These are phyloP conservation scores for Cryptococcus wingfieldii DNA, from an alignment of 1,284 basidiomycete genomes.

Conservation along the genomic window DNA sequence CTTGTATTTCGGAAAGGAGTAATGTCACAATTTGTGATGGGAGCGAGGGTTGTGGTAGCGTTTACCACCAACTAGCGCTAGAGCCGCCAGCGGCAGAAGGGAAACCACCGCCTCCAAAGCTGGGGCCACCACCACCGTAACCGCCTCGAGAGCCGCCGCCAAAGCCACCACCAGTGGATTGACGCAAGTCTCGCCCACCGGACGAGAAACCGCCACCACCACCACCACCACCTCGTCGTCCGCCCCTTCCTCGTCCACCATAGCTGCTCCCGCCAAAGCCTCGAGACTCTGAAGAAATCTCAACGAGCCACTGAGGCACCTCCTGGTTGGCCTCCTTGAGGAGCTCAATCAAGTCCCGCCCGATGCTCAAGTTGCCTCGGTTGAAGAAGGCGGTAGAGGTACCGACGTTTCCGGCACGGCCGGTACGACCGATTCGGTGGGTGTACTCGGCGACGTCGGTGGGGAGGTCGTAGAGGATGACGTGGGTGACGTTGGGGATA, in stretches of 20 bases:
- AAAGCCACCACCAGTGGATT: conserved; percentile 57
- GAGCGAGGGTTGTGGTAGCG: not conserved
- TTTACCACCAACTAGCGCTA: conserved; percentile 49
- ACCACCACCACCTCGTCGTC: conserved; percentile 49
- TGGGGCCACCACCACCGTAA: conserved; percentile 26
- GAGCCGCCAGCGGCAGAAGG: conserved; percentile 41
- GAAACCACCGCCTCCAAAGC: conserved; percentile 38
- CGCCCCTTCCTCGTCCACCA: conserved; percentile 55
- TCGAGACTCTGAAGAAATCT: conserved; percentile 73
- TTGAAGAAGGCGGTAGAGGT: conserved; percentile 93
- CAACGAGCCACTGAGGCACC: conserved; percentile 78
- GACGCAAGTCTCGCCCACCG: conserved; percentile 52
- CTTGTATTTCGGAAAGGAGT: not conserved
- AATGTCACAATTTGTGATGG: not conserved
- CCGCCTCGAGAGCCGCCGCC: conserved; percentile 60
- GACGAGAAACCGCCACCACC: conserved; percentile 57
- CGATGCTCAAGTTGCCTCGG: conserved; percentile 85
- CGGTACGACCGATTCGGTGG: conserved; percentile 97
- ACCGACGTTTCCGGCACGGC: conserved; percentile 98
- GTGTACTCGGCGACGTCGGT: conserved; percentile 99
- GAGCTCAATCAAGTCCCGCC: conserved; percentile 84
- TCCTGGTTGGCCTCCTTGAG: conserved; percentile 86
- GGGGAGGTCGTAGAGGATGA: conserved; percentile 92
- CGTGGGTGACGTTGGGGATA: conserved; percentile 98
- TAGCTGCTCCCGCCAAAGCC: conserved; percentile 61